phyloP scores from a whole-genome alignment of 495 filamentous ascomycete genomes.

The Tuber brumale region DNA sequence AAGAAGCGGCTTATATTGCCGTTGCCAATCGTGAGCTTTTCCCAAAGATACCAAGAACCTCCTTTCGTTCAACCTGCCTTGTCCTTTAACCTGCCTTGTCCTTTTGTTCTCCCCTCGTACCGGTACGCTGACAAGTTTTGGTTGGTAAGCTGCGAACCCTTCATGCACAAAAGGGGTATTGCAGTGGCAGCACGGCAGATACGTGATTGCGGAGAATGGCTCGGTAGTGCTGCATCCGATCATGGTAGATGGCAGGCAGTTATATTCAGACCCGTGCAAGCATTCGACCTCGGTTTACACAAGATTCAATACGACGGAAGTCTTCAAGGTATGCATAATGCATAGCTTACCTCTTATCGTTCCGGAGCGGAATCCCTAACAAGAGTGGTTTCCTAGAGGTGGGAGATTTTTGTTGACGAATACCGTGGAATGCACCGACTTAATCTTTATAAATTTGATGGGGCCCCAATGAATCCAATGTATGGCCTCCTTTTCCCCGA shows the following conservation, averaged over 20 bases:
- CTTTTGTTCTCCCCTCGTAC: background rate
- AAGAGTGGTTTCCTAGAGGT: constrained; percentile 48
- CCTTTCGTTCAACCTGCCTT: background rate
- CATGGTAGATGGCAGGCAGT: constrained; percentile 63
- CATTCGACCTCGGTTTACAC: constrained; percentile 53
- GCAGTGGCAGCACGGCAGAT: constrained; percentile 74
- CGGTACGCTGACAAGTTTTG: constrained; percentile 17
- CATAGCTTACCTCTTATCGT: background rate
- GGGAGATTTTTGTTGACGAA: constrained; percentile 54
- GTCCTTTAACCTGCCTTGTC: background rate
- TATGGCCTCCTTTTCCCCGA: constrained; percentile 42
- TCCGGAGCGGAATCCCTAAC: constrained; percentile 1
- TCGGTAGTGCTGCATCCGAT: constrained; percentile 59
- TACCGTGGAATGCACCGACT: constrained; percentile 61
- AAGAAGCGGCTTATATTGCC: constrained; percentile 67
- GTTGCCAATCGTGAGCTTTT: constrained; percentile 61
- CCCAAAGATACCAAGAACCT: background rate
- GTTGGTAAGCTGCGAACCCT: constrained; percentile 53
- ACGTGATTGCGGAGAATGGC: constrained; percentile 47
- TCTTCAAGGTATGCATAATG: constrained; percentile 52
- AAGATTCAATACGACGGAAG: constrained; percentile 63
- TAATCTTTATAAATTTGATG: constrained; percentile 60
- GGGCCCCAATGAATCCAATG: constrained; percentile 64
- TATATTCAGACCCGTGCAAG: constrained; percentile 62
- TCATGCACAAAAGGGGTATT: constrained; percentile 62